A percentile compares a stretch with the other conserved stretches of the same genome.
These are phyloP conservation scores for Starmerella vaccinii DNA, from an alignment of 805 yeast species.

Conservation along the genomic window DNA sequence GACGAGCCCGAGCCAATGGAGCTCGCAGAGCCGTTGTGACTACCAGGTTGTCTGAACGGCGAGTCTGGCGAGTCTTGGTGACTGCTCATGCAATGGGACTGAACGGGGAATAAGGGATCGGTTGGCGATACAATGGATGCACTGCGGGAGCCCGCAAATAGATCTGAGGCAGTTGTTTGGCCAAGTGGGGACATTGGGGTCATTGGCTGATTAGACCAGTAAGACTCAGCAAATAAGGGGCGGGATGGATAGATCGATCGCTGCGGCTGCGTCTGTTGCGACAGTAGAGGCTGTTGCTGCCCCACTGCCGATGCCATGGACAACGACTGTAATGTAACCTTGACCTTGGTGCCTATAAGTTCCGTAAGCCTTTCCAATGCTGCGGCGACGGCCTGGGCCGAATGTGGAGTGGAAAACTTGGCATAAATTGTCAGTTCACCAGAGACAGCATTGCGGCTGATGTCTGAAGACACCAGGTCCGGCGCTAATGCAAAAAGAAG, in stretches of 20 bases:
- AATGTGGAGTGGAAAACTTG: slow-evolving; percentile 26
- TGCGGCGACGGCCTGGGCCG: slow-evolving; percentile 28
- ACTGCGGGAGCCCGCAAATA: slow-evolving; percentile 13
- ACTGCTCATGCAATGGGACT: background rate
- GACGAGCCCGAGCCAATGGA: background rate
- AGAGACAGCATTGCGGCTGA: slow-evolving; percentile 28
- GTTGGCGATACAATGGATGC: slow-evolving; percentile 18
- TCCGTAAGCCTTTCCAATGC: slow-evolving; percentile 28
- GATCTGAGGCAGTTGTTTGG: slow-evolving; percentile 9
- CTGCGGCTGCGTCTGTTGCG: slow-evolving; percentile 9
- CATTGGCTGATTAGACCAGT: slow-evolving; percentile 20
- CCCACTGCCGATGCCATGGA: slow-evolving; percentile 1
- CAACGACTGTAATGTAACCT: slow-evolving; percentile 13
- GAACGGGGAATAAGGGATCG: slow-evolving; percentile 4
- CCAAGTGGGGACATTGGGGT: slow-evolving; percentile 18
- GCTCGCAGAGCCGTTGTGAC: slow-evolving; percentile 2
- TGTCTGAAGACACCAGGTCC: slow-evolving; percentile 31
- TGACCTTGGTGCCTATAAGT: slow-evolving; percentile 22
- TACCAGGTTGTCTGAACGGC: background rate
- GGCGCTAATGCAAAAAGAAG: slow-evolving; percentile 34
- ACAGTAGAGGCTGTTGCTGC: slow-evolving; percentile 3
- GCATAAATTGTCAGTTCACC: slow-evolving; percentile 25
- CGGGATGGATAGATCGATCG: slow-evolving; percentile 18
- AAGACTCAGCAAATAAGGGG: slow-evolving; percentile 19
- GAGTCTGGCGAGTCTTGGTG: slow-evolving; percentile 1